These are phyloP conservation scores for Acanthamoeba lenticulata DNA, from an alignment of 208 protist species.

Conservation along the genomic window DNA sequence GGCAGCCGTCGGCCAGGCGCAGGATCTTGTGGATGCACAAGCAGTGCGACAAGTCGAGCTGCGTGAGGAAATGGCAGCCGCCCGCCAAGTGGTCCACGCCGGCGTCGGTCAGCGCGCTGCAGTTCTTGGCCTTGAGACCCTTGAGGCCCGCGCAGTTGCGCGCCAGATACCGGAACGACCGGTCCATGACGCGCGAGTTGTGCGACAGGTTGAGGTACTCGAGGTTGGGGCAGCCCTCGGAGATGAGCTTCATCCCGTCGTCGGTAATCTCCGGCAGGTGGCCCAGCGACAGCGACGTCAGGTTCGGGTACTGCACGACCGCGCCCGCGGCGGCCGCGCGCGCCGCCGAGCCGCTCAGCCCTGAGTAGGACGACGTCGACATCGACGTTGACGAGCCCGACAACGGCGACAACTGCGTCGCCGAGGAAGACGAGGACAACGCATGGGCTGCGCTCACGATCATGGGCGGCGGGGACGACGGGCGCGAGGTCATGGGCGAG, in stretches of 20 bases:
- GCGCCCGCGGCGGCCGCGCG: no score
- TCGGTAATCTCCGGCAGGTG: neutral
- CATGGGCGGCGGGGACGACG: neutral
- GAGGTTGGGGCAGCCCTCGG: neutral
- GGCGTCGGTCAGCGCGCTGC: neutral
- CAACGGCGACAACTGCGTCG: no score
- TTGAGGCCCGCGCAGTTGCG: neutral
- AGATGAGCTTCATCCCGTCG: neutral
- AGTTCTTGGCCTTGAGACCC: neutral
- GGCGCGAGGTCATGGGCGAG: neutral
- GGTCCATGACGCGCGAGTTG: neutral
- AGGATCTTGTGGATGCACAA: slow-evolving; percentile 5
- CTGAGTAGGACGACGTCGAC: neutral
- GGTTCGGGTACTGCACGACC: neutral
- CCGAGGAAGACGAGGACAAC: neutral
- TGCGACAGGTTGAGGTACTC: neutral
- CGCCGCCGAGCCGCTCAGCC: neutral
- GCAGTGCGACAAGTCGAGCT: neutral
- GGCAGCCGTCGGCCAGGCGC: neutral
- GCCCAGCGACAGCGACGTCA: neutral
- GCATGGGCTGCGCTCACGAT: no score
- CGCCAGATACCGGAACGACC: neutral
- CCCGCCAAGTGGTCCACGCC: neutral
- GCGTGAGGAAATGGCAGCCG: neutral
- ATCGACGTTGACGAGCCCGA: neutral